A percentile compares a stretch with the other conserved stretches of the same genome.
These are phyloP conservation scores for Exophiala sideris DNA, from an alignment of 2,329 filamentous ascomycete genomes.

Conservation along the genomic window DNA sequence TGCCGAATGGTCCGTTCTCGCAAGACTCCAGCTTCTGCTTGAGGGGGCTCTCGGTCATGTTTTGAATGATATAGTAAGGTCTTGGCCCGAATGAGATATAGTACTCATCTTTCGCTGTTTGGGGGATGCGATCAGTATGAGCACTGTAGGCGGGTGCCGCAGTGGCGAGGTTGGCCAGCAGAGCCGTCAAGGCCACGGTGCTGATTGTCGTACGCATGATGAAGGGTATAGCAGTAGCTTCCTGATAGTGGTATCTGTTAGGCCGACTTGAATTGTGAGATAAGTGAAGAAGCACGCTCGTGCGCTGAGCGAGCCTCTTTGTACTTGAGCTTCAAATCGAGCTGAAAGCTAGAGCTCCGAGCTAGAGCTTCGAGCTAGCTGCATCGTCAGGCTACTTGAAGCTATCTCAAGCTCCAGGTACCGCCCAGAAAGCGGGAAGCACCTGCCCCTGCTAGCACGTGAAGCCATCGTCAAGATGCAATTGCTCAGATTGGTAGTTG, in stretches of 20 bases:
- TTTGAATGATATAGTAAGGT: constrained; percentile 62
- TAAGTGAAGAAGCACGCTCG: neutral
- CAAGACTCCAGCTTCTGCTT: constrained; percentile 60
- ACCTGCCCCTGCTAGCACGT: neutral
- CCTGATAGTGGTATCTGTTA: neutral
- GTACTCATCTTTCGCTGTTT: constrained; percentile 20
- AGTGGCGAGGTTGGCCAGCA: constrained; percentile 8
- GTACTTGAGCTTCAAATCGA: constrained; percentile 4
- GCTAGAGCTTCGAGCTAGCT: neutral
- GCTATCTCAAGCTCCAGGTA: neutral
- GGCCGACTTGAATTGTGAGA: constrained; percentile 3
- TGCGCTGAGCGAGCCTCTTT: constrained; percentile 2
- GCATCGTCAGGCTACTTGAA: neutral
- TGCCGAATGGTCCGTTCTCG: constrained; percentile 52
- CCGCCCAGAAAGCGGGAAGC: neutral
- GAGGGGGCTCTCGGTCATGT: constrained; percentile 59
- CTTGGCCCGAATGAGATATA: constrained; percentile 60
- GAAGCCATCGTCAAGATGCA: neutral
- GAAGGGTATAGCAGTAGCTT: neutral
- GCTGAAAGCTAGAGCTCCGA: constrained; percentile 1
- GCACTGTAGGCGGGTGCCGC: constrained; percentile 6
- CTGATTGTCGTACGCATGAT: constrained; percentile 15
- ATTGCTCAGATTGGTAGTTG: too few relatives aligned
- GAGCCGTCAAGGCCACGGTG: constrained; percentile 15
- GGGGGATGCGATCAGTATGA: constrained; percentile 1